Base-by-base conservation (phyloP, 257 asterid species). In the Henckelia pumila region DNA sequence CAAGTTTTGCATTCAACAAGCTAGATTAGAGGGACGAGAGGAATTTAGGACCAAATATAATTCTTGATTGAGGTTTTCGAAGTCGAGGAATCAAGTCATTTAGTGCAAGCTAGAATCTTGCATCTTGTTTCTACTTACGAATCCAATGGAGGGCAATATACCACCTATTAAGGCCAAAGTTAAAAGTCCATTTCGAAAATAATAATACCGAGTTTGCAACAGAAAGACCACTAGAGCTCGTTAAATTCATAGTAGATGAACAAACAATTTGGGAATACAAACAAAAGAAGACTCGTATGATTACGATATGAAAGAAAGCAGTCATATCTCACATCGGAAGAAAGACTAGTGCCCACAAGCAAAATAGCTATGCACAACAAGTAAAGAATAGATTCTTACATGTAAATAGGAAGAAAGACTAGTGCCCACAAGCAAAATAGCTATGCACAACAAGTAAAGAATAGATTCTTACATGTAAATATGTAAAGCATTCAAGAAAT, bases 281-380 rank as follows among this genome's bases (percentile, higher is more conserved):
- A 35, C 47, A 35, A 10, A 35, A 30, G 35, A 35, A 2, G 47
- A 35, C 14, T 35, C 47, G 14, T 3, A 35, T 35, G 14, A 35
- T 50, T 22, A 33, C 40, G 26, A 58, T 25, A 63, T 8, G 55
- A 35, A 29, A 67, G 28, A 44, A 20, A 9, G 64, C 60, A 25
- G 11, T 58, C 28, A 73, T 17, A 66, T 44, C 63, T 25, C 8
- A 52, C 57, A 28, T 50, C 16, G 11, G 26, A 9, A 24, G 14
- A 40, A 56, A 60, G 21, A 73, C 11, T 22, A 17, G 20, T 53
- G 40, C 26, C 32, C 4, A 35, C 44, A 58, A 75, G 57, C 49
- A 73, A 40, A 37, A 29, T 32, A 10, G 37, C 7, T 32, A 32
- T 32, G 37, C 11, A 7, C 8, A 32, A 8, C 7, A 32, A 32